Percentiles rank a stretch among this genome's conserved stretches.
Conservation (phyloP, 1,139 yeast genomes). For the Keqinozyma sinolaborantium region DNA sequence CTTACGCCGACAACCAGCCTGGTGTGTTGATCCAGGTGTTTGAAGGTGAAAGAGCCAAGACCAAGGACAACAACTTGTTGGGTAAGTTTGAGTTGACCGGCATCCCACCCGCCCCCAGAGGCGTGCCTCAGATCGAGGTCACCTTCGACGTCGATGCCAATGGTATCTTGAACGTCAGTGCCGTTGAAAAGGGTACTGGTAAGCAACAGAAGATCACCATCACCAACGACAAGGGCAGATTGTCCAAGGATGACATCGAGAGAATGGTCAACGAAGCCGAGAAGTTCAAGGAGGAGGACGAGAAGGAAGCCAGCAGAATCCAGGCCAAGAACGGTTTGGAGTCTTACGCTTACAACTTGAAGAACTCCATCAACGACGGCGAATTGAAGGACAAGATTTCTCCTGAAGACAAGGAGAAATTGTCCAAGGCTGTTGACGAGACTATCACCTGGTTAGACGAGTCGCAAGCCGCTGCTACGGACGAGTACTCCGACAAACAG, state of each 20-base stretch:
- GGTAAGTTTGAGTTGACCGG: conserved; percentile 94
- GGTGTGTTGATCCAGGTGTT: conserved; percentile 92
- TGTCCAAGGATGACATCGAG: conserved; percentile 46
- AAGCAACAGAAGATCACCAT: conserved; percentile 38
- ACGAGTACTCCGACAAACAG: conserved; percentile 56
- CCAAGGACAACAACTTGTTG: conserved; percentile 89
- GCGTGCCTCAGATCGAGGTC: conserved; percentile 94
- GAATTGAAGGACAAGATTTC: conserved; percentile 50
- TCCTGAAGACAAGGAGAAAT: conserved; percentile 42
- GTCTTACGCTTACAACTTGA: conserved; percentile 81
- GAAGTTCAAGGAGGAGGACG: conserved; percentile 37
- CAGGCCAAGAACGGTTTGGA: conserved; percentile 80
- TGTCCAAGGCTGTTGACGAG: conserved; percentile 40
- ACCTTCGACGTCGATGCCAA: conserved; percentile 91
- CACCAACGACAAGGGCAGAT: conserved; percentile 47
- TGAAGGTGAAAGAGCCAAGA: conserved; percentile 96
- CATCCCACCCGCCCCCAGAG: conserved; percentile 98
- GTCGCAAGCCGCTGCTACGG: conserved; percentile 49
- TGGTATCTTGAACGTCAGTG: conserved; percentile 91
- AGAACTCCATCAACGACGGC: conserved; percentile 52
- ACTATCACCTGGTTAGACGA: conserved; percentile 48
- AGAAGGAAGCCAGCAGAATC: conserved; percentile 34
- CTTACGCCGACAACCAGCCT: conserved; percentile 95
- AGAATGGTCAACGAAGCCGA: conserved; percentile 48
- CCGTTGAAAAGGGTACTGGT: conserved; percentile 94